Base-by-base conservation (phyloP, 306 rosid genomes). In the Sphenostylis stenocarpa region DNA sequence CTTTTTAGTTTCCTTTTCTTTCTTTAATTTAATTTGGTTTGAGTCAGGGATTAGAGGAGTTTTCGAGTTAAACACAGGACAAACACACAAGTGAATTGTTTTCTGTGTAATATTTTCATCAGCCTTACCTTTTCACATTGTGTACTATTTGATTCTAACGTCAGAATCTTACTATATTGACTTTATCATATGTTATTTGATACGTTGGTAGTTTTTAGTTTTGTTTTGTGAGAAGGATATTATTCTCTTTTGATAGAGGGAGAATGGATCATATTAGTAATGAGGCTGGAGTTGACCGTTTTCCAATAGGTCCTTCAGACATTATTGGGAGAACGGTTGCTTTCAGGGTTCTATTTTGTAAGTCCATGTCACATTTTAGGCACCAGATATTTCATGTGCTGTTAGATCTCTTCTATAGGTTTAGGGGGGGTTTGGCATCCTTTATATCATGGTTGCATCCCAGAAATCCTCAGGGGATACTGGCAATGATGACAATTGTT, bases 241-340 rank as follows among this genome's bases (percentile, higher is more conserved):
- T 66, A 23, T 57, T 70, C 33, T 56, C 8, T 67, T 63, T 73
- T 66, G 19, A 45, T 71, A 60, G 16, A 85, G 65, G 17, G 57
- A 36, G 62, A 55, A 95, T 95, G 98, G 98, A 95, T 63, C 85
- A 77, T 64, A 87, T 92, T 74, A 92, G 96, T 76, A 90, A 92
- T 66, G 98, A 95, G 64, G 97, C 96, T 74, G 84, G 80, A 57
- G 97, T 95, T 31, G 97, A 88, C 65, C 86, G 86, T 55, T 95
- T 95, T 79, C 89, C 88, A 14, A 95, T 95, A 67, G 98, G 98
- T 20, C 97, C 98, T 62, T 92, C 98, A 20, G 86, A 86, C 83
- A 74, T 92, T 70, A 31, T 95, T 56, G 98, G 97, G 44, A 82
- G 93, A 41, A 88, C 97, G 45, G 84, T 92, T 60, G 98, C 98